Base-by-base conservation (phyloP, 352 stramenopile genomes). In the Phytophthora sansomeana region DNA sequence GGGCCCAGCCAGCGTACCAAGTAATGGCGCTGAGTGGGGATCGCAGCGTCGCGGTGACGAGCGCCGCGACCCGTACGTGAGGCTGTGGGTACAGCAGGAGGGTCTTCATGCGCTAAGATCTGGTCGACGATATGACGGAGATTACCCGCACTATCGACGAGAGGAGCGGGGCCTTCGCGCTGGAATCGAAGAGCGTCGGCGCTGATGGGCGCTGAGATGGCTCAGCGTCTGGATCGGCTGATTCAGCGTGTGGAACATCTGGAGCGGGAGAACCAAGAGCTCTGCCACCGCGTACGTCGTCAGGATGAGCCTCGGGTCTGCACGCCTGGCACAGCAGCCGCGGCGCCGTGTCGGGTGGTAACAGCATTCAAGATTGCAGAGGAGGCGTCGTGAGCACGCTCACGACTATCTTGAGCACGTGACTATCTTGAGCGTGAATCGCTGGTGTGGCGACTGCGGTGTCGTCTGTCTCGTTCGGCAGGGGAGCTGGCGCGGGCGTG, bases 1-100 rank as follows among this genome's bases (percentile, higher is more conserved):
- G 55, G 55, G 0, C 24, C 26, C 6, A 56, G 46, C 58, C 48
- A 58, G 6, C 38, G 30, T 17, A 65, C 58, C 3, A 57, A 36
- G 17, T 65, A 53, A 3, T 3, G 21, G 1, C 3, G 36, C n/a
- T 50, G 33, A 8, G 9, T 1, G 2, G 57, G 38, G 4, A 51
- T 5, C 1, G 5, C 1, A 2, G 9, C 38, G 39, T 58, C 43
- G 4, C 44, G 26, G 26, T 13, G 21, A 16, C 5, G 14, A 38
- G 8, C 24, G 24, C 30, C 36, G 17, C 47, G 48, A 58, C 39
- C 17, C 29, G 17, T 32, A 49, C 26, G 38, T 16, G n/a, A 26
- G 14, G 4, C 0, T 21, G 6, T 17, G 5, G 54, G 44, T 6
- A 10, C 29, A 43, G 26, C 36, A 28, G 4, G 47, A 16, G 8